These are phyloP conservation scores for Podospora appendiculata DNA, from an alignment of 495 filamentous ascomycete species.

Conservation along the genomic window DNA sequence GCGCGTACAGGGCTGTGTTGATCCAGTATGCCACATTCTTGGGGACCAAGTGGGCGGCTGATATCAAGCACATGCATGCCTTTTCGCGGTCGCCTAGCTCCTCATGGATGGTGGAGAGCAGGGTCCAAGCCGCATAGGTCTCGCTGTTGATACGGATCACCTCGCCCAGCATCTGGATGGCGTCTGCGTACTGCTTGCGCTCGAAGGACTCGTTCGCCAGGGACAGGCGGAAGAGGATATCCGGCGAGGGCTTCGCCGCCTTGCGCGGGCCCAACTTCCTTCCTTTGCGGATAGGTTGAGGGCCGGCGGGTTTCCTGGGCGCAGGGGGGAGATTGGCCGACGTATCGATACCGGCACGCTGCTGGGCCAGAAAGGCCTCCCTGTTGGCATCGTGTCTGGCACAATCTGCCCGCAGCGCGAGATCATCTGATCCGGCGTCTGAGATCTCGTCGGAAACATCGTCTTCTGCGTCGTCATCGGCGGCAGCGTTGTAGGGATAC, in stretches of 20 bases:
- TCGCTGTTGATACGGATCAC: constrained; percentile 79
- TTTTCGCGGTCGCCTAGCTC: constrained; percentile 61
- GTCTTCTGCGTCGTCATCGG: constrained; percentile 5
- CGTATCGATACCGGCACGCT: constrained; percentile 7
- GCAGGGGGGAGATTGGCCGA: neutral
- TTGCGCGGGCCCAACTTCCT: constrained; percentile 52
- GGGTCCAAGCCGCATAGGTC: constrained; percentile 68
- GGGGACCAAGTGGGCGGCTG: constrained; percentile 64
- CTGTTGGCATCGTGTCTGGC: constrained; percentile 26
- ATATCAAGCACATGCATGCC: constrained; percentile 58
- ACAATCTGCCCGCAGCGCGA: constrained; percentile 26
- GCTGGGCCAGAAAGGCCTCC: constrained; percentile 23
- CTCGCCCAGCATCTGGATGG: constrained; percentile 52
- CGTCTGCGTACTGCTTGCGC: constrained; percentile 54
- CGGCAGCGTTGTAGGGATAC: neutral
- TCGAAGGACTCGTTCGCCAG: constrained; percentile 65
- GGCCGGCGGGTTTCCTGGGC: neutral
- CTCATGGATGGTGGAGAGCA: constrained; percentile 65
- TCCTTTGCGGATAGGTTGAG: neutral
- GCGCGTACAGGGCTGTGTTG: constrained; percentile 55
- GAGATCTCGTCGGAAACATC: constrained; percentile 22
- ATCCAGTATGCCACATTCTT: constrained; percentile 62
- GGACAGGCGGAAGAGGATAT: constrained; percentile 66
- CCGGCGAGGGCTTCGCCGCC: constrained; percentile 60
- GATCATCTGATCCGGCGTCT: constrained; percentile 31